Evolutionary conservation across 345 rosid genomes (phyloP), one percentile per base, ranked within the genome.

Genomic region (Raphanus sativus): DNA sequence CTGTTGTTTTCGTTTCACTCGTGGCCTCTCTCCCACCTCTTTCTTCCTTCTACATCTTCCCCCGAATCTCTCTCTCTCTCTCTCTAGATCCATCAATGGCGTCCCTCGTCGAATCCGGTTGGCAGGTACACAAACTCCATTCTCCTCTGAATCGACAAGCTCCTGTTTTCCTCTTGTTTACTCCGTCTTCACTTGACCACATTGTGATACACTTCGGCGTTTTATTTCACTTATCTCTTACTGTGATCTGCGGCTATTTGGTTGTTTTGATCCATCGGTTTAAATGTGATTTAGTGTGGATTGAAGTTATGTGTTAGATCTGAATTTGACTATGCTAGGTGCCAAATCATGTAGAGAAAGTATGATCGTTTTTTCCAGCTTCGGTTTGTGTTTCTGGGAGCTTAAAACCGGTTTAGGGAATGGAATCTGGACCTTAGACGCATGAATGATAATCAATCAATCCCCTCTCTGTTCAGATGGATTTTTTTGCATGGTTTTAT

Each of bases 71-170:
- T 24, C 2, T 4, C 25, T 26, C n/a, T n/a, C 52, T 32, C 55
- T 78, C 80, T 58, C 34, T 40, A 62, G 82, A 73, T 67, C 78
- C 78, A 69, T 69, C 75, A 28, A 93, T 93, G 98, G 96, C 90
- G 75, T 86, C 90, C 78, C 25, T 87, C 80, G 62, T 91, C 73
- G 91, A 94, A 78, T 87, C 94, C 62, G 85, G 87, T 68, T 94
- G 98, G 98, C 92, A 74, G 97, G 98, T 94, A 91, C 65, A 38
- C 59, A 7, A 11, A 11, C 34, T 64, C 8, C 42, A 3, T 62
- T 24, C 32, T 36, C 32, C 54, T 65, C 32, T 17, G 60, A n/a
- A 29, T 24, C 32, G 42, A 5, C 12, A 71, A 60, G 50, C 65
- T 28, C 25, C 4, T 64, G 7, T 10, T 50, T 48, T 34, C 6